Percentiles rank a stretch among this genome's conserved stretches.
These are phyloP conservation scores for Didymella lethalis DNA, from an alignment of 2,329 filamentous ascomycete genomes.

Conservation along the genomic window DNA sequence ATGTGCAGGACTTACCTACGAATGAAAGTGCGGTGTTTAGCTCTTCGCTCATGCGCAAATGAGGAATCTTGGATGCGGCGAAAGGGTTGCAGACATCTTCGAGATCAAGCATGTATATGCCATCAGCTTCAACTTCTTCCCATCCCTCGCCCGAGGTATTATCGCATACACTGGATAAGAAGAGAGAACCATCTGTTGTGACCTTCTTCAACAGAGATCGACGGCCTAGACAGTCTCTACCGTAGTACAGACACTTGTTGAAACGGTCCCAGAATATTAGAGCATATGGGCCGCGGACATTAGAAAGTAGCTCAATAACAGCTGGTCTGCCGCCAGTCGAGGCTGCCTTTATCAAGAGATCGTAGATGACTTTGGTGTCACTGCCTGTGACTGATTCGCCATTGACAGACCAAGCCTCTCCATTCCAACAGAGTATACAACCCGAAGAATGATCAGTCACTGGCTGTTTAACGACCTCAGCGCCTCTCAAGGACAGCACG, in stretches of 20 bases:
- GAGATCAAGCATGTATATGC: slow-evolving; percentile 75
- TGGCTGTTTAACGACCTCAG: slow-evolving; percentile 75
- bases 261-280: slow-evolving; percentile 81
- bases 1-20: slow-evolving; percentile 43
- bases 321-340: slow-evolving; percentile 15
- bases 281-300: slow-evolving; percentile 76
- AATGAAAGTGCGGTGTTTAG: slow-evolving; percentile 27
- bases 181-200: slow-evolving; percentile 55
- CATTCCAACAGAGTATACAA: slow-evolving; percentile 93
- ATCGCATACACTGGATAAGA: slow-evolving; percentile 49
- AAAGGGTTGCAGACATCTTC: slow-evolving; percentile 4
- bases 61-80: slow-evolving; percentile 32
- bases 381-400: slow-evolving; percentile 71
- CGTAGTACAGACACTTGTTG: slow-evolving; percentile 74
- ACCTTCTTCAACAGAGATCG: slow-evolving; percentile 74
- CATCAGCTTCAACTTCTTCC: slow-evolving; percentile 84
- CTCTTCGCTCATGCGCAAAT: slow-evolving; percentile 25
- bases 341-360: slow-evolving; percentile 58
- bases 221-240: slow-evolving; percentile 85
- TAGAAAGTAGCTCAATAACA: slow-evolving; percentile 36
- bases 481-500: slow-evolving; percentile 87
- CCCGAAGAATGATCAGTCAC: slow-evolving; percentile 64
- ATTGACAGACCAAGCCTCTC: slow-evolving; percentile 85
- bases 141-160: slow-evolving; percentile 60
- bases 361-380: slow-evolving; percentile 76